Evolutionary conservation across 441 rosid genomes (phyloP).

Genomic region (Arabidopsis lyrata): DNA sequence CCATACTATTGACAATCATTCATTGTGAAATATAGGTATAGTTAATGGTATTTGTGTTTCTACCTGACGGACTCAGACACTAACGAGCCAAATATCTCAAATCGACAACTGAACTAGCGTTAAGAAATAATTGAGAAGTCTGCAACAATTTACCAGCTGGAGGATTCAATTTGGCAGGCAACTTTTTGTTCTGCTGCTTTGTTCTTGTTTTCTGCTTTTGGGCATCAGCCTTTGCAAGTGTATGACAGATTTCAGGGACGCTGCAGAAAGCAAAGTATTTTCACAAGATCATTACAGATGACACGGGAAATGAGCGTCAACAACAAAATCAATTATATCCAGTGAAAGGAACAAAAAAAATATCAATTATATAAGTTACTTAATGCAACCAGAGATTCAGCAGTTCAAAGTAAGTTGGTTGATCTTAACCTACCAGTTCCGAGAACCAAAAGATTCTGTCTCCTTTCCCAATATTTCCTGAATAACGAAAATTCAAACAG

Average conservation of each 20-base stretch:
- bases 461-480: constrained; percentile 51
- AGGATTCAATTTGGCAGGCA: constrained; percentile 33
- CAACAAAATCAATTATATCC: constrained; percentile 3
- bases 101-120: neutral
- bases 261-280: constrained; percentile 43
- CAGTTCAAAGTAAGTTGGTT: constrained; percentile 29
- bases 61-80: neutral
- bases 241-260: constrained; percentile 37
- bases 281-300: constrained; percentile 33
- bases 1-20: neutral
- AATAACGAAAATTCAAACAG: constrained; percentile 33
- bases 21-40: neutral
- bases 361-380: constrained; percentile 4
- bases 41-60: constrained; percentile 10
- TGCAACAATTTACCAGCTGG: constrained; percentile 51
- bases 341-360: neutral
- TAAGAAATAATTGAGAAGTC: neutral
- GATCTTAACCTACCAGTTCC: constrained; percentile 54
- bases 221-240: constrained; percentile 39
- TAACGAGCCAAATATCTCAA: constrained; percentile 1
- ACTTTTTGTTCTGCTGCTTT: constrained; percentile 45
- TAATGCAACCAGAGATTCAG: constrained; percentile 10
- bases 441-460: constrained; percentile 47
- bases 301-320: neutral
- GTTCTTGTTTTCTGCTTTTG: constrained; percentile 42